phyloP scores from a whole-genome alignment of 768 basidiomycete genomes.

The Leccinum ochraceum region DNA sequence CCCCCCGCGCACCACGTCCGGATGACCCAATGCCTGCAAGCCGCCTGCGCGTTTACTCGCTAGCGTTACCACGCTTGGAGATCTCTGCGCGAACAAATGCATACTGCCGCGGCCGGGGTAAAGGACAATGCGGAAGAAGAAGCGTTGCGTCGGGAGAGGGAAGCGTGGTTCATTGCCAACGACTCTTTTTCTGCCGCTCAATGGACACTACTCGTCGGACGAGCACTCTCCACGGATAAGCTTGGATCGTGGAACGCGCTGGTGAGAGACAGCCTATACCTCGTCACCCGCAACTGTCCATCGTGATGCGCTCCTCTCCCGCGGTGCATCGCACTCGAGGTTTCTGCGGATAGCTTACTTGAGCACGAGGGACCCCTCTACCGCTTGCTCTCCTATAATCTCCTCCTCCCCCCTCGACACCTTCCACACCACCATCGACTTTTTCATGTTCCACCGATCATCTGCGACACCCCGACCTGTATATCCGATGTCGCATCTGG shows the following conservation, averaged over 20 bases:
- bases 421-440: background rate
- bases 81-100: too few relatives aligned
- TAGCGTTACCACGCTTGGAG: too few relatives aligned
- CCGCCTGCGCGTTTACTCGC: too few relatives aligned
- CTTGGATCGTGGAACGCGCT: background rate
- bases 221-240: slow-evolving; percentile 5
- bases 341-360: slow-evolving; percentile 28
- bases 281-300: slow-evolving; percentile 16
- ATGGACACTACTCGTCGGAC: slow-evolving; percentile 20
- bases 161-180: too few relatives aligned
- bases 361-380: slow-evolving; percentile 10
- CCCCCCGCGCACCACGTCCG: too few relatives aligned
- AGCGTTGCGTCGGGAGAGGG: too few relatives aligned
- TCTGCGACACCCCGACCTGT: too few relatives aligned
- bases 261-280: slow-evolving; percentile 16
- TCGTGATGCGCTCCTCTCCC: slow-evolving; percentile 24
- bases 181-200: background rate
- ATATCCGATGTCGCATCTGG: too few relatives aligned
- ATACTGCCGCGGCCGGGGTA: too few relatives aligned
- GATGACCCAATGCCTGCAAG: too few relatives aligned
- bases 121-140: too few relatives aligned
- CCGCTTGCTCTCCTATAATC: background rate
- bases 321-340: slow-evolving; percentile 30
- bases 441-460: slow-evolving; percentile 5
- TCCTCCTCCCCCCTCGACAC: background rate